Evolutionary conservation across 208 protist species (phyloP).

Genomic region (Acanthamoeba culbertsoni): DNA sequence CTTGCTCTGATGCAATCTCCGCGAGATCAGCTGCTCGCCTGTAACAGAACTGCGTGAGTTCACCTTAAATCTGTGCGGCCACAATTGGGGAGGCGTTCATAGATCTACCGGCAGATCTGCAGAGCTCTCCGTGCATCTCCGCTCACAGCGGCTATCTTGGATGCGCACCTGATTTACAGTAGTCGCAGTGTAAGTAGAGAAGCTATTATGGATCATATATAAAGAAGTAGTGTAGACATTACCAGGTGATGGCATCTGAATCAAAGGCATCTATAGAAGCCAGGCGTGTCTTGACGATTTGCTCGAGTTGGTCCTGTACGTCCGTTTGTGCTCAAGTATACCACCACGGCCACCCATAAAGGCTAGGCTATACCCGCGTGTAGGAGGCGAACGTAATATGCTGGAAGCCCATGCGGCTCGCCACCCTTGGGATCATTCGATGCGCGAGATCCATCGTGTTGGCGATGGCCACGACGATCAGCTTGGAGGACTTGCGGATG

Average conservation of each 20-base stretch:
- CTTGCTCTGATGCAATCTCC: neutral
- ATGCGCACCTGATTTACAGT: slow-evolving; percentile 45
- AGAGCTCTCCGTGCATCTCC: slow-evolving; percentile 80
- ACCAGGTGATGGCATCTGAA: slow-evolving; percentile 8
- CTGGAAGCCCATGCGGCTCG: slow-evolving; percentile 49
- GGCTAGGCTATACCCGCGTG: slow-evolving; percentile 60
- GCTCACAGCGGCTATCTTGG: slow-evolving; percentile 71
- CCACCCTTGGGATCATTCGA: neutral
- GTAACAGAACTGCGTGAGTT: no score
- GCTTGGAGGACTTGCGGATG: slow-evolving; percentile 36
- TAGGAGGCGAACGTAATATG: slow-evolving; percentile 71
- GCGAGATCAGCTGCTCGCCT: slow-evolving; percentile 65
- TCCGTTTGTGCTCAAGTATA: no score
- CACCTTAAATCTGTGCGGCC: neutral
- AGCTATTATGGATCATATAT: neutral
- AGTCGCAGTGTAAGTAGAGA: neutral
- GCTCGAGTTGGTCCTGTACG: slow-evolving; percentile 52
- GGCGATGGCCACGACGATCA: slow-evolving; percentile 80
- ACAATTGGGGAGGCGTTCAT: slow-evolving; percentile 3
- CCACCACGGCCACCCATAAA: no score
- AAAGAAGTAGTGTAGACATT: neutral
- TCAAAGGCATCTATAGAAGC: slow-evolving; percentile 73
- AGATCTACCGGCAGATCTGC: slow-evolving; percentile 73
- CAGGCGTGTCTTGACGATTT: slow-evolving; percentile 73
- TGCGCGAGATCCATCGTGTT: slow-evolving; percentile 85